Evolutionary conservation across 2,329 filamentous ascomycete species (phyloP).

Genomic region (Phaeosphaeria sp.): DNA sequence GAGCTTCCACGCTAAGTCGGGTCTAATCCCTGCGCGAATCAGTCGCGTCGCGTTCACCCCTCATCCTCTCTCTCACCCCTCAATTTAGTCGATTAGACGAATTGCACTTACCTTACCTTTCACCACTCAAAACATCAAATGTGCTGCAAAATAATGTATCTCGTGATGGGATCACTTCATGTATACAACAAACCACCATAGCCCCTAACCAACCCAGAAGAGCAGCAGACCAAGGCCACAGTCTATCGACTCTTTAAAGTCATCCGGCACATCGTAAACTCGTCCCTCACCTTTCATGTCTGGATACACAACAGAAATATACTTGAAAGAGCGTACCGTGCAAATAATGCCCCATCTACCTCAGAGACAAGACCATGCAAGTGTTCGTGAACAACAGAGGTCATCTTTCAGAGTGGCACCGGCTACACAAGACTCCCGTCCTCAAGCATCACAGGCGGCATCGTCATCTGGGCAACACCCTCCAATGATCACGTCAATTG

Average conservation of each 20-base stretch:
- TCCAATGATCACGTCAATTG: too few relatives aligned
- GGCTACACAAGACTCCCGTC: too few relatives aligned
- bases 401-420: too few relatives aligned
- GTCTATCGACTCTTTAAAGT: background rate
- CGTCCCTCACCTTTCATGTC: too few relatives aligned
- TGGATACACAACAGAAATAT: too few relatives aligned
- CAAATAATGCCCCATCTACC: too few relatives aligned
- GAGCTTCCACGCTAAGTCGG: slow-evolving; percentile 9
- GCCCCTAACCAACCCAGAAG: background rate
- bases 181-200: slow-evolving; percentile 1
- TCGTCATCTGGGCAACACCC: background rate
- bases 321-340: too few relatives aligned
- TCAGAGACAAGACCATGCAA: too few relatives aligned
- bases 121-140: too few relatives aligned
- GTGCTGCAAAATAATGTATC: background rate
- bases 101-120: background rate
- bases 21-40: slow-evolving; percentile 9
- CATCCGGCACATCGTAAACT: background rate
- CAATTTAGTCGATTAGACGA: background rate
- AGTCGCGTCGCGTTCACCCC: slow-evolving; percentile 10
- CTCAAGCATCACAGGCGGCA: background rate
- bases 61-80: slow-evolving; percentile 8
- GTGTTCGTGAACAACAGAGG: too few relatives aligned
- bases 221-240: too few relatives aligned
- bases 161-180: too few relatives aligned